Percentiles rank a stretch among this genome's conserved stretches.
phyloP scores from a whole-genome alignment of 768 basidiomycete genomes.

The Rhizopogon vulgaris region DNA sequence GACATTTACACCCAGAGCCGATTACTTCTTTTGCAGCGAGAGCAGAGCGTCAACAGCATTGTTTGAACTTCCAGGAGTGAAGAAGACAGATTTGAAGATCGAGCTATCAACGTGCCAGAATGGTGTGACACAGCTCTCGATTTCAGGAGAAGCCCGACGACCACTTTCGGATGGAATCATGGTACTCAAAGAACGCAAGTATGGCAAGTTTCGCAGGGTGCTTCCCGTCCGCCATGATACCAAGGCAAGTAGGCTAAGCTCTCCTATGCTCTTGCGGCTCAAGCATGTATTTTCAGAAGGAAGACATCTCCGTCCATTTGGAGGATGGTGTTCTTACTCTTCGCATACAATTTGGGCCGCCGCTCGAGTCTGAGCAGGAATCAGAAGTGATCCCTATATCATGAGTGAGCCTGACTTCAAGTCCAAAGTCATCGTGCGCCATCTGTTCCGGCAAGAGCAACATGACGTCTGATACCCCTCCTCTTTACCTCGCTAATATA shows the following conservation, averaged over 20 bases:
- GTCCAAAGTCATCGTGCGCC: background rate
- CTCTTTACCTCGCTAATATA: background rate
- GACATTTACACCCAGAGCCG: constrained; percentile 49
- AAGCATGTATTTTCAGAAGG: constrained; percentile 30
- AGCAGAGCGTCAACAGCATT: constrained; percentile 48
- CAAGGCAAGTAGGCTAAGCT: constrained; percentile 38
- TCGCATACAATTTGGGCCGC: constrained; percentile 45
- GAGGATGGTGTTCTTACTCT: constrained; percentile 57
- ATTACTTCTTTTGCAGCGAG: constrained; percentile 50
- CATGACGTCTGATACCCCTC: background rate
- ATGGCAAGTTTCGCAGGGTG: constrained; percentile 42
- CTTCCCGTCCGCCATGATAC: constrained; percentile 51
- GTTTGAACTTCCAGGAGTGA: constrained; percentile 68
- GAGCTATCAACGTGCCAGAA: constrained; percentile 60
- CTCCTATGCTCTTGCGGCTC: background rate
- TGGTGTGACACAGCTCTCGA: constrained; percentile 53
- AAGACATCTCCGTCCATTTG: constrained; percentile 50
- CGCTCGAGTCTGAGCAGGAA: constrained; percentile 37
- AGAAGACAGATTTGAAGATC: constrained; percentile 50
- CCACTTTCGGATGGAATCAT: constrained; percentile 36
- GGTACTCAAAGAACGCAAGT: constrained; percentile 49
- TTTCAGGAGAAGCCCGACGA: constrained; percentile 42
- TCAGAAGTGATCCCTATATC: constrained; percentile 43
- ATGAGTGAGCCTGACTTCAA: constrained; percentile 26
- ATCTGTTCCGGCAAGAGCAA: constrained; percentile 1